Evolutionary conservation across 2,329 filamentous ascomycete genomes (phyloP).

Genomic region (Canariomyces notabilis): DNA sequence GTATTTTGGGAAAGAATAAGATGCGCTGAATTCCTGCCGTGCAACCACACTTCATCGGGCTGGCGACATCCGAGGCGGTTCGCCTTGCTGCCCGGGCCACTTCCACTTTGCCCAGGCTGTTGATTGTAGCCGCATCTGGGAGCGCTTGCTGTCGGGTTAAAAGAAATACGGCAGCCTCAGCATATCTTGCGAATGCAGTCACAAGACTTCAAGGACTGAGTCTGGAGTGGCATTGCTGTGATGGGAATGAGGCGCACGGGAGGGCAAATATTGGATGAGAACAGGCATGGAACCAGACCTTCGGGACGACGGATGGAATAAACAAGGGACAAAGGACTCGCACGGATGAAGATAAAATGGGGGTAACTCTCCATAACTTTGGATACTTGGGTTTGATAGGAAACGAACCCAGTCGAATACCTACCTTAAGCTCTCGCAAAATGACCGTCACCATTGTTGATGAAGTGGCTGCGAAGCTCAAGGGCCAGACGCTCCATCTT

Average conservation of each 20-base stretch:
- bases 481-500: slow-evolving; percentile 9
- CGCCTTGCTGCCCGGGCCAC: no score
- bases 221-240: neutral
- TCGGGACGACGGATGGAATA: no score
- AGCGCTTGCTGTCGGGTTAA: neutral
- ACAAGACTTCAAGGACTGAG: neutral
- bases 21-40: no score
- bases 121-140: neutral
- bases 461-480: slow-evolving; percentile 1
- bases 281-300: neutral
- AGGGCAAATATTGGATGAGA: neutral
- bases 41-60: no score
- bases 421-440: no score
- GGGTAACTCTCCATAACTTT: no score
- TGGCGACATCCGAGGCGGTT: neutral
- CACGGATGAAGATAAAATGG: no score
- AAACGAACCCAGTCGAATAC: no score
- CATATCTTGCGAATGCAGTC: neutral
- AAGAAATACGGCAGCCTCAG: neutral
- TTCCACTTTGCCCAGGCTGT: no score
- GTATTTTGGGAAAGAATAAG: no score
- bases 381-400: no score
- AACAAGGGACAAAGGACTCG: no score
- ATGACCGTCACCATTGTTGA: neutral
- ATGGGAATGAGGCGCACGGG: neutral